Evolutionary conservation across 2,329 filamentous ascomycete genomes (phyloP), one percentile per base, ranked within the genome.

Genomic region (Neofusicoccum laricinum): DNA sequence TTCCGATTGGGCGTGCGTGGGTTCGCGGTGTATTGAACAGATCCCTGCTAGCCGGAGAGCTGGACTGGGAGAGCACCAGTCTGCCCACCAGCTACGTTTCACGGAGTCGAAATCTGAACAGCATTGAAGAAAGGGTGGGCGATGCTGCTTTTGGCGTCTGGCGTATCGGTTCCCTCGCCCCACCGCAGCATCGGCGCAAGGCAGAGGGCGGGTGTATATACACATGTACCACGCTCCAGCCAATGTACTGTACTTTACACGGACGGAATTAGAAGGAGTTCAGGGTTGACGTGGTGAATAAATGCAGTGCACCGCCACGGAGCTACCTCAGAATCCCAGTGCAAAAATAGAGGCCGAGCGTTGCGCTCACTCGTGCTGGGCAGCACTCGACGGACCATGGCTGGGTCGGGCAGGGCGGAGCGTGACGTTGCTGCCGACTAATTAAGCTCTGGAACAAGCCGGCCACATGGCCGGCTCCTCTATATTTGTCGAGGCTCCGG

Each of bases 401-500:
- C 45, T 14, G 21, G 30, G n/a, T 14, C n/a, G 21, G 32, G 32
- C n/a, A 53, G 49, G 21, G 32, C 6, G 34, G 30, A 25, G 21
- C 32, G 50, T 38, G 46, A 17, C 25, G 12, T 15, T 32, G 46
- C 19, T 19, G 17, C 34, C 15, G 36, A n/a, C 36, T 5, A 25
- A 55, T n/a, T 41, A 55, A 55, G 51, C 51, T 55, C 51, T 55
- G 49, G 49, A 36, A 53, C 32, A 38, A 38, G 32, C 49, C 49
- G 32, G 17, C 30, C 21, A 12, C 49, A 25, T 30, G 46, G 11
- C 21, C 30, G 25, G 30, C 6, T 7, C 17, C 48, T n/a, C 43
- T 46, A 46, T 46, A 25, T 46, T 46, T 46, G 45, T 50, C 48
- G 48, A 32, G 48, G 25, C 21, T 14, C 25, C 25, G 48, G 48